Conservation (phyloP, 2,329 filamentous ascomycete genomes). For the Aureobasidium sp. region DNA sequence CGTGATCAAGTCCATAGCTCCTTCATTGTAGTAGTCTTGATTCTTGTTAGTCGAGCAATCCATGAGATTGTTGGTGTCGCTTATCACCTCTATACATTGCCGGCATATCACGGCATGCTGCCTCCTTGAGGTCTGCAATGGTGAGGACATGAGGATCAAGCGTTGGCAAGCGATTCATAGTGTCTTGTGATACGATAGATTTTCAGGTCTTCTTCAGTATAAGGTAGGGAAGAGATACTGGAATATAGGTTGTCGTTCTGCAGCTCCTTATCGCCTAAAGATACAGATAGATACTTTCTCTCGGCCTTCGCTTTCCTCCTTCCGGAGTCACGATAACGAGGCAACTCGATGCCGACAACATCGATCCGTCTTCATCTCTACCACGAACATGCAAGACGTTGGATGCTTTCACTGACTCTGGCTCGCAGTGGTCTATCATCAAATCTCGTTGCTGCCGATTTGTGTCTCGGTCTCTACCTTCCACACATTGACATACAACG, state of each 20-base stretch:
- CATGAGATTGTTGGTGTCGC: rapidly evolving
- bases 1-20: conserved; percentile 17
- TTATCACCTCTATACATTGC: neutral
- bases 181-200: neutral
- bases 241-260: neutral
- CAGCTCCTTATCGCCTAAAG: neutral
- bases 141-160: conserved; percentile 11
- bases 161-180: conserved; percentile 10
- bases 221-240: neutral
- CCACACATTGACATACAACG: neutral
- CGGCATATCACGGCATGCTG: conserved; percentile 5
- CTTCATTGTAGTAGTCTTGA: conserved; percentile 19
- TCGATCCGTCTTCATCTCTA: neutral
- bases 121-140: conserved; percentile 7
- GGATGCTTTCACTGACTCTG: too few species aligned
- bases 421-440: neutral
- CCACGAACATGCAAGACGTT: too few species aligned
- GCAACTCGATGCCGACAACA: neutral
- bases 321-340: neutral
- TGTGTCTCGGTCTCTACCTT: neutral
- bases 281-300: neutral
- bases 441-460: neutral
- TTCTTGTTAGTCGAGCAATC: neutral
- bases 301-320: neutral
- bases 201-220: too few species aligned